Conservation (phyloP, 495 filamentous ascomycete species). For the Aspergillus ostianus region DNA sequence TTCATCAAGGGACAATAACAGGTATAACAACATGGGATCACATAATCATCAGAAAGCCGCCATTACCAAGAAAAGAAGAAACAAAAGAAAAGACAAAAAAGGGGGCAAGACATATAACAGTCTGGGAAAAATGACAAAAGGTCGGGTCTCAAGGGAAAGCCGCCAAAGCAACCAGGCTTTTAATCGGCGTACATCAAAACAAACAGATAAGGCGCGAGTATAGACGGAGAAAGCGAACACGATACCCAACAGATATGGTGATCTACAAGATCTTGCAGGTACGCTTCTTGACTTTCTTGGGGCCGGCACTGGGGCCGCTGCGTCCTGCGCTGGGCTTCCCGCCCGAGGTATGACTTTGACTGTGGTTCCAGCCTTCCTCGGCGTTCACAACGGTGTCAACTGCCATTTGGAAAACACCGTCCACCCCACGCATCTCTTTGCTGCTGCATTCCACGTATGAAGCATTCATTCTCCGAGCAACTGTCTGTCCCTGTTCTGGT, state of each 20-base stretch:
- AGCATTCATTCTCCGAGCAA: slow-evolving; percentile 89
- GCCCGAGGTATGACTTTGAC: slow-evolving; percentile 17
- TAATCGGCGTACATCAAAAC: slow-evolving; percentile 23
- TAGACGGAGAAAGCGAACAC: slow-evolving; percentile 7
- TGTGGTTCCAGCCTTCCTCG: slow-evolving; percentile 37
- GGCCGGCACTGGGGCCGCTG: slow-evolving; percentile 22
- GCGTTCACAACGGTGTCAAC: slow-evolving; percentile 75
- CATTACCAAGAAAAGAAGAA: slow-evolving; percentile 11
- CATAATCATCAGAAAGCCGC: slow-evolving; percentile 23
- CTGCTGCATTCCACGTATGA: slow-evolving; percentile 96
- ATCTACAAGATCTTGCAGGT: slow-evolving; percentile 67
- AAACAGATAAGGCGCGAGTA: slow-evolving; percentile 15
- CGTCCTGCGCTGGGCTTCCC: slow-evolving; percentile 32
- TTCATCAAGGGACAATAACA: slow-evolving; percentile 12
- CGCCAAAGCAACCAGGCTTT: slow-evolving; percentile 46
- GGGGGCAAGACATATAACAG: slow-evolving; percentile 7
- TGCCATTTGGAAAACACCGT: slow-evolving; percentile 89
- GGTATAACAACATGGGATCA: slow-evolving; percentile 19
- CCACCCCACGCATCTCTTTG: slow-evolving; percentile 93
- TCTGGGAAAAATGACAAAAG: slow-evolving; percentile 16
- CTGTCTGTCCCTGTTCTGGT: slow-evolving; percentile 79
- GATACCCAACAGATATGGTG: background rate
- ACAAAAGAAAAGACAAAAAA: slow-evolving; percentile 12
- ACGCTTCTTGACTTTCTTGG: slow-evolving; percentile 62
- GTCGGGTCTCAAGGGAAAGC: slow-evolving; percentile 18